Evolutionary conservation across 805 yeast species (phyloP), one percentile per base, ranked within the genome.

Genomic region (Myxozyma udenii): DNA sequence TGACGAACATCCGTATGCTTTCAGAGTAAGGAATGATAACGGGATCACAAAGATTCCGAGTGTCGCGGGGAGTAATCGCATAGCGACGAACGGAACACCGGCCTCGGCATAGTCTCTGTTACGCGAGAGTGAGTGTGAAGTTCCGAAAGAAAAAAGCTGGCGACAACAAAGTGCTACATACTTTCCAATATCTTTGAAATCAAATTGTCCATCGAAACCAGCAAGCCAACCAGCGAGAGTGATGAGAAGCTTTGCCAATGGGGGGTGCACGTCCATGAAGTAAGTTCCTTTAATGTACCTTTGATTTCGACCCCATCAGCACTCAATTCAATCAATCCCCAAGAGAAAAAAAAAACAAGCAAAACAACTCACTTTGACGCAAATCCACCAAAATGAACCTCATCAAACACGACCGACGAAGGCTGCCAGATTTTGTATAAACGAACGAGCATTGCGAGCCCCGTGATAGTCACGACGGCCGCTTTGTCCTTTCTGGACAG

Each of bases 351-450:
- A 24, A 2, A 25, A 26, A 28, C 30, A 18, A 23, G 24, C 9
- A 42, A 16, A 9, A 37, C 3, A 12, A 82, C 76, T 71, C 89
- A 93, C 69, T 86, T 82, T 52, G 84, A 77, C 28, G 96, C 95
- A 71, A 91, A 93, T n/a, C 95, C 95, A 50, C 98, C 98, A 64
- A 93, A 93, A 69, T 87, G 95, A 37, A 86, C 93, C 68, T 91
- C 98, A 68, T 89, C 96, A 60, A 87, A 87, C 11, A 91, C 95
- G 33, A 89, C 95, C 25, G 90, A 80, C 62, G 81, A 70, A 36
- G 99, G 99, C 56, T 71, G 65, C 24, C 77, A 72, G 52, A 93
- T 72, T 48, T 77, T 72, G 59, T 74, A 72, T 47, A 85, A 73
- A 61, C 99, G 80, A 44, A 87, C 77, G 42, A 68, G 62, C 11